Evolutionary conservation across 2,329 filamentous ascomycete genomes (phyloP).

Genomic region (Fusarium multiceps): DNA sequence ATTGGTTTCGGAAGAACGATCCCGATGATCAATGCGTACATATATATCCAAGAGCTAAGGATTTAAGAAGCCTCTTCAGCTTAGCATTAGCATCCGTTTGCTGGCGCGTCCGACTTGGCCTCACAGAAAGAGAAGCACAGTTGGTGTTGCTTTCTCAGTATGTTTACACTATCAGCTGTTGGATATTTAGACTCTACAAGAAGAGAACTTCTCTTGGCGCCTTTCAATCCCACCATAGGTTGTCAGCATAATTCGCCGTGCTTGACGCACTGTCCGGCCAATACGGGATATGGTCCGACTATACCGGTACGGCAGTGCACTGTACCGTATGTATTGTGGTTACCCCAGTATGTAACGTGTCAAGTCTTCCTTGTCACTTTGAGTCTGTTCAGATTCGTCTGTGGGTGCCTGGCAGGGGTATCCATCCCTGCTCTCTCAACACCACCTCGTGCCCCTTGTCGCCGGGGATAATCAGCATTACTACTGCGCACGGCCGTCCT

Average conservation of each 20-base stretch:
- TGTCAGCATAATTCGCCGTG: conserved; percentile 9
- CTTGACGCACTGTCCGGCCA: conserved; percentile 11
- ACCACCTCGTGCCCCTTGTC: conserved; percentile 28
- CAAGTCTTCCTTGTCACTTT: conserved; percentile 36
- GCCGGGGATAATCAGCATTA: conserved; percentile 34
- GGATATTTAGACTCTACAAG: neutral
- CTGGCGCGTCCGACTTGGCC: neutral
- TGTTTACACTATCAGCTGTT: conserved; percentile 1
- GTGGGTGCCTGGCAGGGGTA: conserved; percentile 2
- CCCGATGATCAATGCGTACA: neutral
- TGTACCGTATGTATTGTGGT: neutral
- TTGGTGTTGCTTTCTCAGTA: neutral
- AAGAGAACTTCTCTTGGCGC: conserved; percentile 10
- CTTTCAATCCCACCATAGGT: neutral
- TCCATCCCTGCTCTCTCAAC: conserved; percentile 22
- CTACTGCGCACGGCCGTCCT: conserved; percentile 19
- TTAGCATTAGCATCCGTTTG: neutral
- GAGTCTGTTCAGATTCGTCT: conserved; percentile 34
- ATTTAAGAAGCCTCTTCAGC: neutral
- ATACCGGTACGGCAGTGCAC: neutral
- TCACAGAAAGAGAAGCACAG: neutral
- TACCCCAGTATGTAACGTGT: conserved; percentile 39
- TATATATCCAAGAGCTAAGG: neutral
- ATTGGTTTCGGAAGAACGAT: neutral
- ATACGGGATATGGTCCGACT: conserved; percentile 2